Conservation (phyloP, 2,329 filamentous ascomycete species). For the Harringtonia aguacate region DNA sequence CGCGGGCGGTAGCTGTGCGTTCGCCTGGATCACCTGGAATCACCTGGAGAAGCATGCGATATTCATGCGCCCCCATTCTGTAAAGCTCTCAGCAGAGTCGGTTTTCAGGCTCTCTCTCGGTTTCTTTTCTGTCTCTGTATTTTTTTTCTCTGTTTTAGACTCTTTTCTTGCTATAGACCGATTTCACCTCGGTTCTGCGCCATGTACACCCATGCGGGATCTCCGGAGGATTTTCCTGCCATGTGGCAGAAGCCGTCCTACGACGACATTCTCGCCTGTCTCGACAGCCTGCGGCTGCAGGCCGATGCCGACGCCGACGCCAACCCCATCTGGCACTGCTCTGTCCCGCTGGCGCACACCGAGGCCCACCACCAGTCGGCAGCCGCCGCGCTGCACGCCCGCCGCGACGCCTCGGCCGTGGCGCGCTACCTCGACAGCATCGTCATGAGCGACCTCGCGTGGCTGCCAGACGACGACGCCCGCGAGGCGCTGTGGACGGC, state of each 20-base stretch:
- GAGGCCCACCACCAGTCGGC: constrained; percentile 24
- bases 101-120: too few species aligned
- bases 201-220: constrained; percentile 6
- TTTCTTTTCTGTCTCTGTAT: not conserved
- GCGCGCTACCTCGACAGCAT: constrained; percentile 59
- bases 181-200: not conserved
- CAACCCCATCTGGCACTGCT: constrained; percentile 49
- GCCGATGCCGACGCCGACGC: not conserved
- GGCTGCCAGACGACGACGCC: constrained; percentile 56
- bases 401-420: constrained; percentile 28
- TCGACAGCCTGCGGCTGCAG: constrained; percentile 46
- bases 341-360: constrained; percentile 29
- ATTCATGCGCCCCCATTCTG: too few species aligned
- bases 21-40: too few species aligned
- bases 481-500: constrained; percentile 65
- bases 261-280: constrained; percentile 48
- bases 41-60: too few species aligned
- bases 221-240: constrained; percentile 60
- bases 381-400: constrained; percentile 30
- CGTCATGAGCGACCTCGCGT: constrained; percentile 54
- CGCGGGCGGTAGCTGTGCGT: too few species aligned
- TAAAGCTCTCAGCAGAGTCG: too few species aligned
- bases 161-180: too few species aligned
- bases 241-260: constrained; percentile 66
- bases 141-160: not conserved